A percentile compares a stretch with the other conserved stretches of the same genome.
phyloP scores from a whole-genome alignment of 495 filamentous ascomycete genomes.

The Penicillium egyptiacum region DNA sequence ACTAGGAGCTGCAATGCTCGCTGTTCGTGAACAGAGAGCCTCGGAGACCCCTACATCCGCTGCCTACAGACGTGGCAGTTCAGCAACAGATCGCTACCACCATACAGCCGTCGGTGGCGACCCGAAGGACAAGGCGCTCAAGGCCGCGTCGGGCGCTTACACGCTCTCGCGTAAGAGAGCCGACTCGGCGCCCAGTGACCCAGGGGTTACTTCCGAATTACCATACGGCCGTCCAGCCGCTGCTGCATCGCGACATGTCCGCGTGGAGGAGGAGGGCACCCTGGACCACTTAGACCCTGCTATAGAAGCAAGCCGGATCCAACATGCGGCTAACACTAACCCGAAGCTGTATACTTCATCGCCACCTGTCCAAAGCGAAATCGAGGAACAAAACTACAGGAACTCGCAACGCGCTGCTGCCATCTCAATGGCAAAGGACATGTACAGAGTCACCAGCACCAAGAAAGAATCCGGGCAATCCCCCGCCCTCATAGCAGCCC shows the following conservation, averaged over 20 bases:
- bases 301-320: constrained; percentile 57
- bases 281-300: constrained; percentile 40
- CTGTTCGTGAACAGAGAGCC: constrained; percentile 57
- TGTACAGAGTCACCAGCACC: constrained; percentile 65
- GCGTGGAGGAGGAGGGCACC: constrained; percentile 25
- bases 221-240: constrained; percentile 69
- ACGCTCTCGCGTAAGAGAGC: constrained; percentile 60
- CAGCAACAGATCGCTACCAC: constrained; percentile 34
- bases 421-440: constrained; percentile 80
- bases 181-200: constrained; percentile 58
- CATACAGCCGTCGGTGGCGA: constrained; percentile 50
- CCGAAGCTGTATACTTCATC: constrained; percentile 71
- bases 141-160: constrained; percentile 74
- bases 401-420: constrained; percentile 78
- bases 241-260: constrained; percentile 53
- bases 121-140: constrained; percentile 59
- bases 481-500: constrained; percentile 39
- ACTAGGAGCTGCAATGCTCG: constrained; percentile 70
- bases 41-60: constrained; percentile 13
- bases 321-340: constrained; percentile 51
- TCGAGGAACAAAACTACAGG: constrained; percentile 68
- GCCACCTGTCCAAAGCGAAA: constrained; percentile 68
- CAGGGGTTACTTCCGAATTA: constrained; percentile 55
- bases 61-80: constrained; percentile 15
- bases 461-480: constrained; percentile 30